Evolutionary conservation across 441 rosid species (phyloP), one percentile per base, ranked within the genome.

Genomic region (Caryocar brasiliense): DNA sequence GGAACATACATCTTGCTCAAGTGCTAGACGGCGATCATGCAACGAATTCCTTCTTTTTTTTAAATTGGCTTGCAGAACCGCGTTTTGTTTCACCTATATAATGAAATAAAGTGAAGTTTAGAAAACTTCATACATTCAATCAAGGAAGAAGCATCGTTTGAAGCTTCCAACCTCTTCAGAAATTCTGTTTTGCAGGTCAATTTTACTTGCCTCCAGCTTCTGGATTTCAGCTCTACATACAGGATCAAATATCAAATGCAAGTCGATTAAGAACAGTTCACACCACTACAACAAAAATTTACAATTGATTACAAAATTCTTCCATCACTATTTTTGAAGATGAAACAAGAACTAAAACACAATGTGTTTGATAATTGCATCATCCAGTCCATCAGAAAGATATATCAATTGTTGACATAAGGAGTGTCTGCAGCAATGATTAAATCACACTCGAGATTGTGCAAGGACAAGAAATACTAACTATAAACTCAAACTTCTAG

Each of bases 1-100:
- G 32, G 41, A 68, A 61, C 85, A 18, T 86, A 94, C 97, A 56
- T 82, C 97, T 62, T 75, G 73, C 71, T 78, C 81, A 45, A 93
- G 84, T 51, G 81, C 83, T 65, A 58, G 68, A 37, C 96, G 95
- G n/a, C 70, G 84, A 64, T 67, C 79, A 34, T 71, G 61, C 76
- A 89, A 58, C 52, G 76, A 66, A 53, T 71, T 81, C 74, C 80
- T 89, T 65, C 86, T 73, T 49, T 70, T 59, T 64, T 77, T 83
- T 70, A 93, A 51, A 54, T 58, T 76, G 54, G 78, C 80, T 48
- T 77, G 81, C 49, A 89, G 72, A 62, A 52, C 60, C 36, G 63
- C 75, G 71, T 89, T 89, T 55, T 62, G 70, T 71, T 81, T 64
- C 33, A 75, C 82, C 99, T 94, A 54, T 26, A 61, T 17, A 39